Evolutionary conservation across 305 asterid genomes (phyloP).

Genomic region (Fraxinus paxiana): DNA sequence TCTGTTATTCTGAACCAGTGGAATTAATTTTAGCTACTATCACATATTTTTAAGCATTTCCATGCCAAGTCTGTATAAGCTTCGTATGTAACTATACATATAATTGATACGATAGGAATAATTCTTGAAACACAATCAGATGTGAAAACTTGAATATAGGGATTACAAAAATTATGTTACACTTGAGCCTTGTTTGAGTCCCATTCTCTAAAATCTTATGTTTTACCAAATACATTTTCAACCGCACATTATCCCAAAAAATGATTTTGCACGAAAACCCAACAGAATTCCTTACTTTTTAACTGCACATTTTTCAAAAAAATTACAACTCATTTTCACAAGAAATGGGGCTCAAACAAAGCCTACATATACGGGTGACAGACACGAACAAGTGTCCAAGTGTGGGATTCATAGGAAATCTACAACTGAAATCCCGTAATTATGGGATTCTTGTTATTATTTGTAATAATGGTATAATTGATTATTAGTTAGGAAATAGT

Average conservation of each 20-base stretch:
- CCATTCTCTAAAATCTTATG: background rate
- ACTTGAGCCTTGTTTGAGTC: background rate
- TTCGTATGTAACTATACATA: background rate
- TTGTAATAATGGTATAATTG: background rate
- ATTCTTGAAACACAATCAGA: background rate
- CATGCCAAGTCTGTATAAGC: background rate
- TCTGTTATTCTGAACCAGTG: slow-evolving; percentile 11
- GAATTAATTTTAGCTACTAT: background rate
- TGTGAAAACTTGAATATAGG: background rate
- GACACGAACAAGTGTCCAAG: background rate
- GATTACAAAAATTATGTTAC: background rate
- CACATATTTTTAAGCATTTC: background rate
- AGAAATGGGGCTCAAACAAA: background rate
- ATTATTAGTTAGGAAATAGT: background rate
- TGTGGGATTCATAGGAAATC: background rate
- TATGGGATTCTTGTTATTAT: background rate
- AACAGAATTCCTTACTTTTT: background rate
- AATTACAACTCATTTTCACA: background rate
- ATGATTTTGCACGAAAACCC: background rate
- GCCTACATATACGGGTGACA: background rate
- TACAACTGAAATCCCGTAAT: background rate
- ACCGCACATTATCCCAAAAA: background rate
- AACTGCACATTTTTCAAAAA: background rate
- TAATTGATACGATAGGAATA: background rate
- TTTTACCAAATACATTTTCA: background rate